phyloP scores from a whole-genome alignment of 129 eudicot genomes.

The Flaveria robusta region DNA sequence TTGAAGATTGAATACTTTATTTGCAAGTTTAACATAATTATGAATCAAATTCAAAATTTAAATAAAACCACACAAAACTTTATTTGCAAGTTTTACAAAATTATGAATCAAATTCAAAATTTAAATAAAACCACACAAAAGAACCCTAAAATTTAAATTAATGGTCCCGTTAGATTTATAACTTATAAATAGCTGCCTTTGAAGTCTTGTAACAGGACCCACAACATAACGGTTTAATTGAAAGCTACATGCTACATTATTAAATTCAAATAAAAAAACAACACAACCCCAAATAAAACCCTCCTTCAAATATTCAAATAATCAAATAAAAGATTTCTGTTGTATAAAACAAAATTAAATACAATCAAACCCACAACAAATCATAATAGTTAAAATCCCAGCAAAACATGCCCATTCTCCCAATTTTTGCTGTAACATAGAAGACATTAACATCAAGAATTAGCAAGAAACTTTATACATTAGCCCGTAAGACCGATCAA shows the following conservation, averaged over 20 bases:
- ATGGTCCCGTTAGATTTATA: too few species aligned
- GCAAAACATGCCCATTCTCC: slow-evolving; percentile 31
- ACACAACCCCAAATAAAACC: background rate
- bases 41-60: too few species aligned
- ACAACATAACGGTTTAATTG: too few species aligned
- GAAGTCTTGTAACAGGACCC: slow-evolving; percentile 22
- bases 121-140: too few species aligned
- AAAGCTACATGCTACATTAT: background rate
- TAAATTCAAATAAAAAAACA: background rate
- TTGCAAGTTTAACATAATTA: too few species aligned
- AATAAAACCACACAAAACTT: too few species aligned
- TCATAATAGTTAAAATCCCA: slow-evolving; percentile 10
- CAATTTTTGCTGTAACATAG: slow-evolving; percentile 32
- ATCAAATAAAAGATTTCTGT: slow-evolving; percentile 31
- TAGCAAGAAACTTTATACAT: slow-evolving; percentile 37
- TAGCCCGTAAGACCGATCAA: slow-evolving; percentile 14
- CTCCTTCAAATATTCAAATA: slow-evolving; percentile 18
- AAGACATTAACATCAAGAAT: slow-evolving; percentile 32
- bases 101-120: too few species aligned
- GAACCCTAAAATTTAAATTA: too few species aligned
- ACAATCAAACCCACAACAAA: slow-evolving; percentile 46
- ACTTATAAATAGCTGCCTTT: background rate
- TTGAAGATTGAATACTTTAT: too few species aligned
- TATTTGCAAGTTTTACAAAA: too few species aligned
- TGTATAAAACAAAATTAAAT: slow-evolving; percentile 29